Percentiles rank a stretch among this genome's conserved stretches.
These are phyloP conservation scores for Quercus phellos DNA, from an alignment of 331 rosid species.

Conservation along the genomic window DNA sequence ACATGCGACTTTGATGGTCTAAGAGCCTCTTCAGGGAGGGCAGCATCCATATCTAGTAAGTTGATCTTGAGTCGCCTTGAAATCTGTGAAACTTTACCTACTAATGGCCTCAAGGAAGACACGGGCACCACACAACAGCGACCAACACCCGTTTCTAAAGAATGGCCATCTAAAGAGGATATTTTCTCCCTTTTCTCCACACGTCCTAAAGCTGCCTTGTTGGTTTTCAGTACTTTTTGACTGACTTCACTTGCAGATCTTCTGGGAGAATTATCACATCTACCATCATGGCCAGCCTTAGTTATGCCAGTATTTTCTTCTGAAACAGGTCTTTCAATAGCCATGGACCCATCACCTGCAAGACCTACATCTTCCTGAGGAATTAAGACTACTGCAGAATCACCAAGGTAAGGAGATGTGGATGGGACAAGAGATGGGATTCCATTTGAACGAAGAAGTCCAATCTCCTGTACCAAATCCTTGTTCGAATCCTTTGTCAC, in stretches of 20 bases:
- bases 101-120: conserved; percentile 77
- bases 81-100: conserved; percentile 71
- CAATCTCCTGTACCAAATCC: conserved; percentile 68
- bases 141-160: conserved; percentile 45
- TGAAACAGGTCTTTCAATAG: conserved; percentile 35
- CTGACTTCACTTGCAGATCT: conserved; percentile 33
- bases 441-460: conserved; percentile 77
- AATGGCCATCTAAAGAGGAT: conserved; percentile 27
- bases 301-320: conserved; percentile 37
- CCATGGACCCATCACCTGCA: conserved; percentile 32
- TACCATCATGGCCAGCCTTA: conserved; percentile 25
- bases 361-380: conserved; percentile 36
- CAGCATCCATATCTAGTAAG: conserved; percentile 94
- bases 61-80: conserved; percentile 68
- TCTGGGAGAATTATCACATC: conserved; percentile 29
- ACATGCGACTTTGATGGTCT: conserved; percentile 65
- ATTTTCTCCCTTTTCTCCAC: conserved; percentile 39
- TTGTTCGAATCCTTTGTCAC: conserved; percentile 65
- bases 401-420: conserved; percentile 49
- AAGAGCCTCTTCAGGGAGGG: conserved; percentile 65
- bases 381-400: conserved; percentile 32
- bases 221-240: conserved; percentile 23
- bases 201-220: conserved; percentile 34
- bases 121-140: conserved; percentile 74
- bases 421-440: conserved; percentile 54